phyloP scores from a whole-genome alignment of 495 filamentous ascomycete species.

The Letharia columbiana region DNA sequence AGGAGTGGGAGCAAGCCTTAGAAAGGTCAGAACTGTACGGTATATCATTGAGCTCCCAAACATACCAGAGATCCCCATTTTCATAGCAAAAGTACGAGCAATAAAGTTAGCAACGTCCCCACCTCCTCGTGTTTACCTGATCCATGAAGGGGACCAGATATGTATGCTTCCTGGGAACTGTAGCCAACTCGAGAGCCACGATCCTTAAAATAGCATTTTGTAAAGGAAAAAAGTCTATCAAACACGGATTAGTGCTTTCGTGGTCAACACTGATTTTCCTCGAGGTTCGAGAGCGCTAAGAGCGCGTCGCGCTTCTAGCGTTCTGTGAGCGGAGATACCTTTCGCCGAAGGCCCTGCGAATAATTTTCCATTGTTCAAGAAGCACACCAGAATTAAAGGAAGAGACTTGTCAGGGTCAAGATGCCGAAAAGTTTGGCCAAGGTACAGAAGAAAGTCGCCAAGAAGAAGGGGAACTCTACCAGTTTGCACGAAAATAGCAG shows the following conservation, averaged over 20 bases:
- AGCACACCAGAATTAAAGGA: not conserved
- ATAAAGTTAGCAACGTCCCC: not conserved
- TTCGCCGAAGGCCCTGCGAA: not conserved
- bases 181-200: not conserved
- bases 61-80: conserved; percentile 36
- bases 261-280: not conserved
- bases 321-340: not conserved
- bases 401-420: conserved; percentile 22
- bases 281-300: not conserved
- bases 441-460: conserved; percentile 74
- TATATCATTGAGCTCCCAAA: not conserved
- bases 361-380: not conserved
- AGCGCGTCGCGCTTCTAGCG: not conserved
- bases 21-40: not conserved
- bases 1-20: conserved; percentile 82
- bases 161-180: not conserved
- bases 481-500: conserved; percentile 76
- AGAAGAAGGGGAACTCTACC: conserved; percentile 63
- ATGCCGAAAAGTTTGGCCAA: conserved; percentile 75
- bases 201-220: not conserved
- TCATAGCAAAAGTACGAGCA: not conserved
- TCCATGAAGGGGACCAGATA: not conserved
- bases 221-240: not conserved
- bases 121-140: conserved; percentile 3
- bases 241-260: not conserved